Conservation (phyloP, 2,329 filamentous ascomycete genomes). For the Scedosporium minutisporum region DNA sequence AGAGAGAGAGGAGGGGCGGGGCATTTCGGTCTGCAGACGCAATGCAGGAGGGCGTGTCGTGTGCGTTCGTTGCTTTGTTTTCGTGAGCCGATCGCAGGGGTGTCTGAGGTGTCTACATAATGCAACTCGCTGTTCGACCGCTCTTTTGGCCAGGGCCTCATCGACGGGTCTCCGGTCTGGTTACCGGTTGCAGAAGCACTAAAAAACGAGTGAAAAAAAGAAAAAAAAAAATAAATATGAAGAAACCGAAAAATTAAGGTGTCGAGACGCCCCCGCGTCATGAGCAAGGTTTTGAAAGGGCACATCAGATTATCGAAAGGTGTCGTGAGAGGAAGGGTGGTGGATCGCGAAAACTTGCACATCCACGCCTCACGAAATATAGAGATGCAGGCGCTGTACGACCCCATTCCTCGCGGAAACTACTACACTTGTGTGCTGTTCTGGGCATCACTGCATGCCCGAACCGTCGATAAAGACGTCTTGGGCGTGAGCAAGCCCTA, state of each 20-base stretch:
- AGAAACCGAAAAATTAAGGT: too few species aligned
- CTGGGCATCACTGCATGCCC: neutral
- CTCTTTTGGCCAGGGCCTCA: neutral
- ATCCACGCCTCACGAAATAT: neutral
- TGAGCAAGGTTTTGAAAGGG: neutral
- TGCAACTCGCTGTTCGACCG: neutral
- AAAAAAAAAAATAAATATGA: too few species aligned
- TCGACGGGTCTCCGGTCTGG: neutral
- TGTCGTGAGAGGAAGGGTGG: neutral
- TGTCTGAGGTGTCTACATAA: neutral
- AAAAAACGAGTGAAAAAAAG: too few species aligned
- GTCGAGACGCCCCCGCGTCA: neutral
- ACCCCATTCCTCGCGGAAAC: neutral
- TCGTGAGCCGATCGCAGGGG: slow-evolving; percentile 1
- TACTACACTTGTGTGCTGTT: neutral
- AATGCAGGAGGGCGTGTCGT: neutral
- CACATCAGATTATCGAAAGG: neutral
- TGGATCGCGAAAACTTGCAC: neutral
- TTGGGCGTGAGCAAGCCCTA: neutral
- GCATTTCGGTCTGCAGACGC: neutral
- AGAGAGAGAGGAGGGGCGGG: neutral
- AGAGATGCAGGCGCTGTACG: neutral
- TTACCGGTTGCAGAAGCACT: neutral
- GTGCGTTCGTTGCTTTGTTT: neutral
- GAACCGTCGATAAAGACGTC: neutral